Evolutionary conservation across 2,329 filamentous ascomycete genomes (phyloP).

Genomic region (Colletotrichum truncatum): DNA sequence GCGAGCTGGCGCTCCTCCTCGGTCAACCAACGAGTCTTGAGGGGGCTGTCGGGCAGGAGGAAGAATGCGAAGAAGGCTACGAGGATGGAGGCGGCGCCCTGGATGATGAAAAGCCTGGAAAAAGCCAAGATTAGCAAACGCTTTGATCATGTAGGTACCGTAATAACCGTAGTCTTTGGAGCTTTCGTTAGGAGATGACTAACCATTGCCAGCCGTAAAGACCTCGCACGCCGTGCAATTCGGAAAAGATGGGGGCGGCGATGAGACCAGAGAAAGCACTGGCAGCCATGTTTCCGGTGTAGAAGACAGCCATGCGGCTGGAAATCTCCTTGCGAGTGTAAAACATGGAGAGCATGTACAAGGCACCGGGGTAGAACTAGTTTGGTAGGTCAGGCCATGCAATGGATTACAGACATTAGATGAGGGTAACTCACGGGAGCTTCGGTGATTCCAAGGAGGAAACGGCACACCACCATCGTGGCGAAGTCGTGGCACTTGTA

Average conservation of each 20-base stretch:
- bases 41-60: constrained; percentile 49
- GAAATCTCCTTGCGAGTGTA: constrained; percentile 32
- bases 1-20: constrained; percentile 52
- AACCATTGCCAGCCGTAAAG: constrained; percentile 54
- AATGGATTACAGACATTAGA: neutral
- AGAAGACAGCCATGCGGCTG: constrained; percentile 51
- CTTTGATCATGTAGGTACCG: neutral
- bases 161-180: neutral
- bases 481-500: constrained; percentile 29
- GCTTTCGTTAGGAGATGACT: no score
- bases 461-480: constrained; percentile 28
- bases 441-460: constrained; percentile 31
- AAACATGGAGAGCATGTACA: constrained; percentile 32
- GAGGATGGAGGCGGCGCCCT: constrained; percentile 46
- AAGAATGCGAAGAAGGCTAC: constrained; percentile 45
- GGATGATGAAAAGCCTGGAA: constrained; percentile 50
- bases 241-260: constrained; percentile 52
- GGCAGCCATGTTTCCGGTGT: constrained; percentile 53
- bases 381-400: neutral
- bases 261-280: constrained; percentile 55
- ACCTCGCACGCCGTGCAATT: constrained; percentile 48
- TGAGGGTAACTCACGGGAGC: constrained; percentile 8
- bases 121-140: neutral
- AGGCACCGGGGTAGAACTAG: constrained; percentile 31
- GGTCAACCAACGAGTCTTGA: constrained; percentile 47